A percentile compares a stretch with the other conserved stretches of the same genome.
These are phyloP conservation scores for Aspergillus kassunensis DNA, from an alignment of 495 filamentous ascomycete genomes.

Conservation along the genomic window DNA sequence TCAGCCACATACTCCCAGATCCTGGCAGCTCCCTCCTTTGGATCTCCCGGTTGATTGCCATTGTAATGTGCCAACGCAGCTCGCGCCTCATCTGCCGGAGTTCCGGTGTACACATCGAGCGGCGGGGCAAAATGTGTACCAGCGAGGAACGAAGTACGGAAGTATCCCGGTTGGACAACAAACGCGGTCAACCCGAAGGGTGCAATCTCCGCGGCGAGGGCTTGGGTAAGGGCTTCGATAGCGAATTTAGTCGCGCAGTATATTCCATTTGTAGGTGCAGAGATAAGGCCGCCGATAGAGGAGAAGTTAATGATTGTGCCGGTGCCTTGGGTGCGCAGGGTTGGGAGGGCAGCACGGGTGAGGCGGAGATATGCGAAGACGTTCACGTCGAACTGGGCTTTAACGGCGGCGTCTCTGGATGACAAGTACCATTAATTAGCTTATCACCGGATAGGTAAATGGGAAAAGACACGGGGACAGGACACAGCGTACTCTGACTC, in stretches of 20 bases:
- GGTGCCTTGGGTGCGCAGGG: slow-evolving; percentile 1
- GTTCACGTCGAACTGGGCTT: slow-evolving; percentile 6
- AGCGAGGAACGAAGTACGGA: slow-evolving; percentile 5
- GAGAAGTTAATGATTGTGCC: slow-evolving; percentile 11
- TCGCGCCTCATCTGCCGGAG: slow-evolving; percentile 3
- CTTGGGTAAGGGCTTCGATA: slow-evolving; percentile 1
- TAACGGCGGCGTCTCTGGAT: slow-evolving; percentile 5
- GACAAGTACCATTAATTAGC: neutral
- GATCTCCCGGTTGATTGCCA: slow-evolving; percentile 2
- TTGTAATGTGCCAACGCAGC: neutral
- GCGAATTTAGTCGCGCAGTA: slow-evolving; percentile 9
- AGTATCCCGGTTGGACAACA: slow-evolving; percentile 8
- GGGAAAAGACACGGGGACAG: no score
- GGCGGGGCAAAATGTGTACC: slow-evolving; percentile 3
- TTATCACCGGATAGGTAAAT: no score
- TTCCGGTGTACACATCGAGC: slow-evolving; percentile 1
- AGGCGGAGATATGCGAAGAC: slow-evolving; percentile 7
- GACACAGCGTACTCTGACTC: neutral
- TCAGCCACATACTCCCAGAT: slow-evolving; percentile 13
- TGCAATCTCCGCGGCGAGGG: neutral
- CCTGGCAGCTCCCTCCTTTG: slow-evolving; percentile 1
- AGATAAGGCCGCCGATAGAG: slow-evolving; percentile 2
- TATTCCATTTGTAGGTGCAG: slow-evolving; percentile 1
- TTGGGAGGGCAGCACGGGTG: neutral
- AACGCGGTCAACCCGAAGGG: slow-evolving; percentile 5